These are phyloP conservation scores for Asclepias syriaca DNA, from an alignment of 257 asterid species.

Conservation along the genomic window DNA sequence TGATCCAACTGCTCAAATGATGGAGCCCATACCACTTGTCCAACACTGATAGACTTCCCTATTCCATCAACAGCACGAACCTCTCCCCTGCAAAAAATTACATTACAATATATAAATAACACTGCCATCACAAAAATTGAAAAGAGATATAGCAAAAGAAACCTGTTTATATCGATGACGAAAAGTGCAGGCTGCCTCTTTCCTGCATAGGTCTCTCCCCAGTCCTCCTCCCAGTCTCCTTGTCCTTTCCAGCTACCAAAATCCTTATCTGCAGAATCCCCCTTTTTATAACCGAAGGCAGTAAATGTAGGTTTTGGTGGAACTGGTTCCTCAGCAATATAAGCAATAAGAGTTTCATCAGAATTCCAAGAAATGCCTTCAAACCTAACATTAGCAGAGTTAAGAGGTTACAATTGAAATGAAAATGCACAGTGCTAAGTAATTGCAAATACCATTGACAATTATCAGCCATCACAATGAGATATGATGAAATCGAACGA, in stretches of 20 bases:
- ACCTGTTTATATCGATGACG: constrained; percentile 64
- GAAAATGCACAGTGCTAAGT: neutral
- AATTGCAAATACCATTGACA: neutral
- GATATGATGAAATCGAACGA: neutral
- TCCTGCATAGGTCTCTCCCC: constrained; percentile 96
- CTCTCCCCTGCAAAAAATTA: constrained; percentile 66
- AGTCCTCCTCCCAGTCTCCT: constrained; percentile 97
- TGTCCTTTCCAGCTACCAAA: constrained; percentile 77
- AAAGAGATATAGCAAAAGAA: constrained; percentile 7
- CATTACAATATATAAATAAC: constrained; percentile 3
- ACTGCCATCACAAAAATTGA: constrained; percentile 1
- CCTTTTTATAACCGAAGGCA: constrained; percentile 52
- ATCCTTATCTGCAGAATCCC: constrained; percentile 54
- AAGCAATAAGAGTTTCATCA: constrained; percentile 72
- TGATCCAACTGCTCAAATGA: constrained; percentile 34
- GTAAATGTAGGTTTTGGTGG: constrained; percentile 61
- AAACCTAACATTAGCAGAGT: constrained; percentile 52
- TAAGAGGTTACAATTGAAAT: neutral
- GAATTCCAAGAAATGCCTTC: constrained; percentile 93
- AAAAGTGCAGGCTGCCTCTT: constrained; percentile 86
- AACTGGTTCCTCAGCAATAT: constrained; percentile 81
- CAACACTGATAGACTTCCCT: constrained; percentile 62
- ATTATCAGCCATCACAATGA: neutral
- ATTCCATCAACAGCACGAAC: constrained; percentile 51
- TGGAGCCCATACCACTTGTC: constrained; percentile 96